These are phyloP conservation scores for Globisporangium barbulae DNA, from an alignment of 352 stramenopile genomes.

Conservation along the genomic window DNA sequence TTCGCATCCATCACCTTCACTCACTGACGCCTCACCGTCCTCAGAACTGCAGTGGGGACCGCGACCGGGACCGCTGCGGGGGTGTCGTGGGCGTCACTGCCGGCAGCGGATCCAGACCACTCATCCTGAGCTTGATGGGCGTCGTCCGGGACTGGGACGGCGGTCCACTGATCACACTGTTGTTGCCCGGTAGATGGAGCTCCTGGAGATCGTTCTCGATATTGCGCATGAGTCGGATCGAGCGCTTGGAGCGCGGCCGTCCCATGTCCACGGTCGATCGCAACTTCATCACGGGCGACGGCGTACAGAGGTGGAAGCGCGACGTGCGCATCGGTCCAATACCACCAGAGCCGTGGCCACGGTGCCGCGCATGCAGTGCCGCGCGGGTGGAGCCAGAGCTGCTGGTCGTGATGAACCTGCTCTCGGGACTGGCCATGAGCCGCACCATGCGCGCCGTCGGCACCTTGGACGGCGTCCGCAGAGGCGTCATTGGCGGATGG, in stretches of 20 bases:
- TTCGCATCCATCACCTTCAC: not conserved
- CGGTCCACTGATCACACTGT: not conserved
- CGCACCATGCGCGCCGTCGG: slow-evolving; percentile 23
- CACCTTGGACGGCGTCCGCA: slow-evolving; percentile 13
- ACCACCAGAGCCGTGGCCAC: slow-evolving; percentile 13
- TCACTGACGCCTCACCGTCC: not conserved
- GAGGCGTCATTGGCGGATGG: slow-evolving; percentile 3
- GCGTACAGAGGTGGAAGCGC: slow-evolving; percentile 68
- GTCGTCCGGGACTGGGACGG: slow-evolving; percentile 1
- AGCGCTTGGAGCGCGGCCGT: slow-evolving; percentile 60
- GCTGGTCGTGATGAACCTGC: slow-evolving; percentile 28
- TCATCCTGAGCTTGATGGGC: slow-evolving; percentile 9
- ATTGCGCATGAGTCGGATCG: slow-evolving; percentile 40
- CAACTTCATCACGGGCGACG: slow-evolving; percentile 77
- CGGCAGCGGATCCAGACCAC: not conserved
- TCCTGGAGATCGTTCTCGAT: slow-evolving; percentile 56
- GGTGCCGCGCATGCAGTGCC: slow-evolving; percentile 13
- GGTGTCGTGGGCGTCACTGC: not conserved
- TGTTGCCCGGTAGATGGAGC: slow-evolving; percentile 10
- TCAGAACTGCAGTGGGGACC: slow-evolving; percentile 10
- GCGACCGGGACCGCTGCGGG: slow-evolving; percentile 2
- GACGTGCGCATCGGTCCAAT: slow-evolving; percentile 24
- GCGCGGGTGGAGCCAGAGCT: slow-evolving; percentile 3
- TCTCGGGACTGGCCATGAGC: slow-evolving; percentile 30
- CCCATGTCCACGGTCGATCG: slow-evolving; percentile 80